Conservation (phyloP, 2,329 filamentous ascomycete species). For the Exophiala sideris region DNA sequence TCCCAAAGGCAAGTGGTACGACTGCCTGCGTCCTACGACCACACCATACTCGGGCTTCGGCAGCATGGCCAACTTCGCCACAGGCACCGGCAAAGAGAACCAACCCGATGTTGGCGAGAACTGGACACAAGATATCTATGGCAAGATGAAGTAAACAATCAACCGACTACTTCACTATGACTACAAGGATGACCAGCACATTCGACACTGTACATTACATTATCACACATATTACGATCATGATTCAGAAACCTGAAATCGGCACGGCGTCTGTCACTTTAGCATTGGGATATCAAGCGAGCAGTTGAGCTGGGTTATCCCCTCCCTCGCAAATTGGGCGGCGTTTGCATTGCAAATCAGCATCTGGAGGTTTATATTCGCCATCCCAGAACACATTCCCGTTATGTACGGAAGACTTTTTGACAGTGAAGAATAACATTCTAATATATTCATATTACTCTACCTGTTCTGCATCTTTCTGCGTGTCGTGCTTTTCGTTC, state of each 20-base stretch:
- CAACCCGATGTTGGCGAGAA: conserved; percentile 8
- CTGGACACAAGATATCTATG: conserved; percentile 14
- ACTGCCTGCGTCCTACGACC: conserved; percentile 19
- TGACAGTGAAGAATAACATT: neutral
- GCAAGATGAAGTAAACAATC: conserved; percentile 12
- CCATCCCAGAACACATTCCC: no score
- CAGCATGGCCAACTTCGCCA: conserved; percentile 16
- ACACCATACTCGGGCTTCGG: conserved; percentile 14
- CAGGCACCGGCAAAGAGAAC: conserved; percentile 5
- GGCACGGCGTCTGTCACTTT: no score
- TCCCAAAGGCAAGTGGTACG: conserved; percentile 21
- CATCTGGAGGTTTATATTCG: neutral
- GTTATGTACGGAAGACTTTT: neutral
- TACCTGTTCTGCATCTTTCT: conserved; percentile 5
- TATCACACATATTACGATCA: neutral
- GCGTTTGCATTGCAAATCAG: no score
- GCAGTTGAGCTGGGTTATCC: neutral
- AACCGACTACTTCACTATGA: neutral
- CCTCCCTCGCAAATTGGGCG: no score
- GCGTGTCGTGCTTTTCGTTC: neutral
- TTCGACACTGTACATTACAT: no score
- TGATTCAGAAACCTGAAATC: neutral
- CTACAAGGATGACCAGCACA: neutral
- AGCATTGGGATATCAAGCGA: no score
- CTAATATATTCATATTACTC: neutral